phyloP scores from a whole-genome alignment of 352 stramenopile genomes.

The Pythium phragmiticola region DNA sequence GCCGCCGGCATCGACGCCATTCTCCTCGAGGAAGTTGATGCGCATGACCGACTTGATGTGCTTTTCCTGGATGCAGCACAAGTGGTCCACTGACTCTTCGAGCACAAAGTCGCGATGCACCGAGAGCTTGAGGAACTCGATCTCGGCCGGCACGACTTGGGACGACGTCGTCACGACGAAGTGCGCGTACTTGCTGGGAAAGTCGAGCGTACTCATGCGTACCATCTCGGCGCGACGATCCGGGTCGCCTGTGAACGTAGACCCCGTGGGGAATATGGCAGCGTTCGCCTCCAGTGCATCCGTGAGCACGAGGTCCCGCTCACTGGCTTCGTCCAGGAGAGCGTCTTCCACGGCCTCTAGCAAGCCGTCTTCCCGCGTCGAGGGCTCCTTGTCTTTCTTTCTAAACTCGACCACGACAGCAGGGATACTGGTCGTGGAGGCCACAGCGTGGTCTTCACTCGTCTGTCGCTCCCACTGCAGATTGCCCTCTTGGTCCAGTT shows the following conservation, averaged over 20 bases:
- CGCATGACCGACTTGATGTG: constrained; percentile 37
- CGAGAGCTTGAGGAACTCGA: constrained; percentile 66
- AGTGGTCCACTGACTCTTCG: constrained; percentile 52
- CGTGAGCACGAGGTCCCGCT: constrained; percentile 9
- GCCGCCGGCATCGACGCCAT: constrained; percentile 53
- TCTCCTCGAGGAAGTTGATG: constrained; percentile 56
- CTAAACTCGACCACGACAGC: constrained; percentile 32
- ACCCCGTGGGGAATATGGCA: constrained; percentile 18
- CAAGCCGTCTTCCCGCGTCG: constrained; percentile 14
- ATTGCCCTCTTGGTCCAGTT: constrained; percentile 55
- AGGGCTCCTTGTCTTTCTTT: constrained; percentile 27
- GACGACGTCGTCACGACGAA: constrained; percentile 72
- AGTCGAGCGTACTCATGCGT: constrained; percentile 39
- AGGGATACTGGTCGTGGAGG: constrained; percentile 19
- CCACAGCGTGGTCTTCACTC: constrained; percentile 19
- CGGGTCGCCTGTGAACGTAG: constrained; percentile 25
- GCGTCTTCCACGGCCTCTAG: constrained; percentile 20
- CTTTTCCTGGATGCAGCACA: constrained; percentile 39
- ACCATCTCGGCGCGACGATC: constrained; percentile 47
- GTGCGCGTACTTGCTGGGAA: constrained; percentile 71
- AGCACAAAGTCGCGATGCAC: constrained; percentile 43
- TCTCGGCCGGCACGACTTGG: constrained; percentile 56
- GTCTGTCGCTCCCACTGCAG: constrained; percentile 52
- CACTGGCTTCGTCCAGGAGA: not conserved
- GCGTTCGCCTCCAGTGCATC: constrained; percentile 11